Conservation (phyloP, 306 rosid genomes). For the Cucurbita moschata region DNA sequence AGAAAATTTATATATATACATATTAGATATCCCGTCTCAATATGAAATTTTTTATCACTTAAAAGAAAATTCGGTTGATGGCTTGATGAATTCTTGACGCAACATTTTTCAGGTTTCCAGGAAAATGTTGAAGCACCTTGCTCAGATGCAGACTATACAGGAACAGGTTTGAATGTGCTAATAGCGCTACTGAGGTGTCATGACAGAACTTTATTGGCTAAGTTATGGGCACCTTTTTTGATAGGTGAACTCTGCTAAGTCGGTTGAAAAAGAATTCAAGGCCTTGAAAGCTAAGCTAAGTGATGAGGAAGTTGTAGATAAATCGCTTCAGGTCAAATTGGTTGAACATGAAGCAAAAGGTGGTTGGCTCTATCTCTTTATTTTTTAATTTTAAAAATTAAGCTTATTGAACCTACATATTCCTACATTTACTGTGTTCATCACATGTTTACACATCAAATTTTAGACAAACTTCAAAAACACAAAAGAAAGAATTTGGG, state of each 20-base stretch:
- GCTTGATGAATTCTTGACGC: not conserved
- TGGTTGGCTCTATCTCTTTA: constrained; percentile 12
- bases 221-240: constrained; percentile 10
- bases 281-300: constrained; percentile 50
- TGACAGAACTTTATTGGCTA: not conserved
- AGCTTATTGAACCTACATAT: not conserved
- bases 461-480: not conserved
- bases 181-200: constrained; percentile 2
- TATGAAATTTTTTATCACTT: not conserved
- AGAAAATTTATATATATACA: not conserved
- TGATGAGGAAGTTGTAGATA: constrained; percentile 51
- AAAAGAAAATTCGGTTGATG: not conserved
- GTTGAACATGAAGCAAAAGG: constrained; percentile 59
- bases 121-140: constrained; percentile 58
- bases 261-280: constrained; percentile 58
- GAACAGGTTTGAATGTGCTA: constrained; percentile 47
- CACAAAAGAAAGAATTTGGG: not conserved
- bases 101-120: constrained; percentile 38
- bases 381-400: not conserved
- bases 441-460: not conserved
- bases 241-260: constrained; percentile 66
- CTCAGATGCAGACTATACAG: constrained; percentile 60
- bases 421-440: not conserved
- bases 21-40: not conserved
- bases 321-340: constrained; percentile 67